Evolutionary conservation across 2,329 filamentous ascomycete genomes (phyloP).

Genomic region (Ophiostoma sp.): DNA sequence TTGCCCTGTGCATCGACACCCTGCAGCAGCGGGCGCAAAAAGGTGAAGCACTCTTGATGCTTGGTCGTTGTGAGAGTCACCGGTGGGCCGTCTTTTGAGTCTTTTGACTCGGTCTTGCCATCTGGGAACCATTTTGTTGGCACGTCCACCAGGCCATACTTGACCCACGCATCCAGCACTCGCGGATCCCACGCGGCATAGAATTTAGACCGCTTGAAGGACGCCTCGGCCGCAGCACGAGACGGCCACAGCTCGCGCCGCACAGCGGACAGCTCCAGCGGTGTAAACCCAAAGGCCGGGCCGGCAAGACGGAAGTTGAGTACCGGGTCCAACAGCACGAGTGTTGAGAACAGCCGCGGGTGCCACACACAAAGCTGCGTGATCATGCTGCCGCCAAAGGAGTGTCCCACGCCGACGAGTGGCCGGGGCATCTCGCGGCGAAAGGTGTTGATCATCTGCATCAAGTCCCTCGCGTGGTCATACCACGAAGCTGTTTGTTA

Average conservation of each 20-base stretch:
- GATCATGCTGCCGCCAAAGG: conserved; percentile 74
- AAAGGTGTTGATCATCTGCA: conserved; percentile 80
- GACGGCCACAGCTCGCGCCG: conserved; percentile 82
- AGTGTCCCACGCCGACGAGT: conserved; percentile 80
- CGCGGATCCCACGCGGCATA: conserved; percentile 78
- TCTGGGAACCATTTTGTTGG: conserved; percentile 58
- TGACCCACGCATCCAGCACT: conserved; percentile 68
- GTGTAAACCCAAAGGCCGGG: conserved; percentile 38
- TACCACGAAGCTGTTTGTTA: conserved; percentile 65
- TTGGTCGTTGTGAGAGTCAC: conserved; percentile 75
- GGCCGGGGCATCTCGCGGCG: conserved; percentile 74
- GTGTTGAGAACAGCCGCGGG: conserved; percentile 68
- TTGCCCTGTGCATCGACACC: conserved; percentile 38
- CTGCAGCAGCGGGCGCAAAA: conserved; percentile 56
- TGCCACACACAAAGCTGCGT: conserved; percentile 68
- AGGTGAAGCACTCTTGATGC: conserved; percentile 82
- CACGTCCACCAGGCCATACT: conserved; percentile 68
- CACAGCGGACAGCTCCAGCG: conserved; percentile 56
- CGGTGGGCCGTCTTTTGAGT: conserved; percentile 25
- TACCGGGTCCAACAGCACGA: conserved; percentile 81
- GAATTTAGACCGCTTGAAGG: conserved; percentile 66
- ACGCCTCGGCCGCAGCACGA: conserved; percentile 58
- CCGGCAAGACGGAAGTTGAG: conserved; percentile 52
- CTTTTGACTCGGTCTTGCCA: conserved; percentile 25
- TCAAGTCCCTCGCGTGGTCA: conserved; percentile 77